Evolutionary conservation across 2,329 filamentous ascomycete species (phyloP), one percentile per base, ranked within the genome.

Genomic region (Diaporthe vexans): DNA sequence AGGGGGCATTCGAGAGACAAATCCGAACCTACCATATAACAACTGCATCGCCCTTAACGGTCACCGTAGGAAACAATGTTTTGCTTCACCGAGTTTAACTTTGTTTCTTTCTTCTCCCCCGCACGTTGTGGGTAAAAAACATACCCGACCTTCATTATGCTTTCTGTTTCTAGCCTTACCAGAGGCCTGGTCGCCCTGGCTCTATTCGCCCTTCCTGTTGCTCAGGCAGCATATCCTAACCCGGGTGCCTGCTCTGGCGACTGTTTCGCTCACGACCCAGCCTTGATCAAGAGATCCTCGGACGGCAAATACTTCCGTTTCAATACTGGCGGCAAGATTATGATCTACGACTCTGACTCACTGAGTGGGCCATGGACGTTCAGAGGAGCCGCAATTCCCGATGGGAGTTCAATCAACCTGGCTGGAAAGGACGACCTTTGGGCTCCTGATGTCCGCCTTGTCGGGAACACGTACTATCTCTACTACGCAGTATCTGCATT

Each of bases 401-500:
- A 63, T n/a, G 82, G 82, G 4, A 84, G 83, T 61, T 83, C 77
- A 56, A 86, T 87, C 73, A 79, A 84, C 75, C 78, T 84, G n/a
- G 71, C 79, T 0, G 84, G 85, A 1, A 84, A 84, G 33, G 78
- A 83, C 52, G 84, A 85, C 68, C 81, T 86, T 26, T 86, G 85
- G 85, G 92, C 92, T 2, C 92, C 92, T 0, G 92, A 94, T 77
- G 88, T 92, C 24, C 82, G 84, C 26, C 82, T 88, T n/a, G 84
- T 93, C 21, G 88, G 88, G 74, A 84, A 83, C 70, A 84, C 85
- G 0, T 93, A 92, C 83, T 88, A 92, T 77, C 87, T 94, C n/a
- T 93, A 92, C 86, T 93, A 93, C 82, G 85, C 88, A 2, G 90
- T 93, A 21, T 91, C 88, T 29, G 84, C 87, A 0, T 92, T 92